Percentiles rank a stretch among this genome's conserved stretches.
These are phyloP conservation scores for Pogostemon cablin DNA, from an alignment of 257 asterid genomes.

Conservation along the genomic window DNA sequence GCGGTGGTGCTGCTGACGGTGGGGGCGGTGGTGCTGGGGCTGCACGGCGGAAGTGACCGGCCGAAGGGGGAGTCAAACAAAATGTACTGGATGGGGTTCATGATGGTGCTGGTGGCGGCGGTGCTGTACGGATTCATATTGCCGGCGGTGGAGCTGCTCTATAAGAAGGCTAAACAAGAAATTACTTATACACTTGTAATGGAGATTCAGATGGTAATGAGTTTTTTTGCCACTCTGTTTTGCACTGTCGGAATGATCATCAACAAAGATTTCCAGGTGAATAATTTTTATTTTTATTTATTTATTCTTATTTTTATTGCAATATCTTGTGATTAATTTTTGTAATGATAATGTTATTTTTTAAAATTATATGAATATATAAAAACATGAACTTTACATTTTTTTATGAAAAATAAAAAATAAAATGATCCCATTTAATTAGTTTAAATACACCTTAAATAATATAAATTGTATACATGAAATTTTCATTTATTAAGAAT, in stretches of 20 bases:
- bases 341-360: too few species aligned
- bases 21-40: constrained; percentile 39
- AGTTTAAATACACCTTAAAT: too few species aligned
- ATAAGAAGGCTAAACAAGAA: constrained; percentile 28
- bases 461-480: too few species aligned
- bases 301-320: too few species aligned
- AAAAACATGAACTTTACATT: too few species aligned
- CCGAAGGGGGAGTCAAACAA: constrained; percentile 28
- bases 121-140: constrained; percentile 46
- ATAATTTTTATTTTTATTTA: too few species aligned
- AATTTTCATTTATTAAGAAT: too few species aligned
- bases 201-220: constrained; percentile 43
- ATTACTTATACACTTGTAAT: constrained; percentile 36
- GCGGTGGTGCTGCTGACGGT: constrained; percentile 35
- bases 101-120: constrained; percentile 48
- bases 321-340: too few species aligned
- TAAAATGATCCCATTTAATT: too few species aligned
- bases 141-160: constrained; percentile 48
- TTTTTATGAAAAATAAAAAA: too few species aligned
- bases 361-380: too few species aligned
- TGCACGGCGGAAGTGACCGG: constrained; percentile 31
- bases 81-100: constrained; percentile 34
- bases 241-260: background rate
- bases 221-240: constrained; percentile 38
- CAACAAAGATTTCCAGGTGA: background rate